Base-by-base conservation (phyloP, 805 yeast genomes). In the Schwanniomyces pseudopolymorphus region DNA sequence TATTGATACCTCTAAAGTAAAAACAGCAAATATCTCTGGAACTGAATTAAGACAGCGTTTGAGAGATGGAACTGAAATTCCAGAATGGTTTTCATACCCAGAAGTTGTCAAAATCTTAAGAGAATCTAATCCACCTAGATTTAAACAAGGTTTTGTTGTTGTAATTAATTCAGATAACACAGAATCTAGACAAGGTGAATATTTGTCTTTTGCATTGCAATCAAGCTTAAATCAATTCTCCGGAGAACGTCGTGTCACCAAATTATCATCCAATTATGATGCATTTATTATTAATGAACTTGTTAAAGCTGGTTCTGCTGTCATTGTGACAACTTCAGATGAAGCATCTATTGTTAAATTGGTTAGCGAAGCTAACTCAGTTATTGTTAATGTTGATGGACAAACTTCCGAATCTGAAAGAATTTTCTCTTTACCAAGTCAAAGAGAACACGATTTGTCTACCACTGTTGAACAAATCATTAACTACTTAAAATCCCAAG, bases 61-160 rank as follows among this genome's bases (percentile, higher is more conserved):
- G 64, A 84, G 83, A 73, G 86, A 84, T 50, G 97, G 97, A 48
- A 78, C 85, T 37, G 85, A 85, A 51, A 92, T 91, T 57, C 98
- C 98, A 52, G 94, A 82, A 64, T 91, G 98, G 98, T 91, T 92
- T 71, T 89, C 97, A 4, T 91, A 91, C 71, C 96, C 97, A 3
- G 97, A 91, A 69, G 97, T 92, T 44, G 98, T 92, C 49, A 79
- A 80, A 66, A 90, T 92, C 49, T 78, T 91, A 59, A 85, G 98
- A 65, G 92, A 89, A 59, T 81, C 91, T 39, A 91, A 91, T 67
- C 97, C 97, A 46, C 96, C 98, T 53, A 83, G 97, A 70, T 81
- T 77, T 48, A 67, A 77, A 48, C 98, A 92, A 72, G 98, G 98
- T 28, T 92, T 91, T 67, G 87, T 89, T 7, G 72, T 90, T 44